Percentiles rank a stretch among this genome's conserved stretches.
Conservation (phyloP, 2,329 filamentous ascomycete species). For the Apiospora malaysiana region DNA sequence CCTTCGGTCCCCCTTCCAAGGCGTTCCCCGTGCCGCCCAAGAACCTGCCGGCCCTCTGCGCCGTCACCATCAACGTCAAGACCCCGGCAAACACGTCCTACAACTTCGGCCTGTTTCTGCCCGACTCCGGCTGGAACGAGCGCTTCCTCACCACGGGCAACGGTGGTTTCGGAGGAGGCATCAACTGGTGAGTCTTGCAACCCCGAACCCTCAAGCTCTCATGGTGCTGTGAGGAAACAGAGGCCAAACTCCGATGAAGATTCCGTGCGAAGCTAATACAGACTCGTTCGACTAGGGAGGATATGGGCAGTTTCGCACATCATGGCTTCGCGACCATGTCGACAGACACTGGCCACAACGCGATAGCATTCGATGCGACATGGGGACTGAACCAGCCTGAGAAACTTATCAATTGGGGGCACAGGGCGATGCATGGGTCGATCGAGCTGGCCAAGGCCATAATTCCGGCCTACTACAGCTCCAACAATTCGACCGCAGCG, state of each 20-base stretch:
- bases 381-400: constrained; percentile 49
- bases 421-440: constrained; percentile 54
- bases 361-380: constrained; percentile 34
- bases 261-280: constrained; percentile 13
- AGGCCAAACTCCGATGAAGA: background rate
- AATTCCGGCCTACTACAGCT: constrained; percentile 54
- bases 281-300: constrained; percentile 33
- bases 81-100: constrained; percentile 37
- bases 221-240: background rate
- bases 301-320: constrained; percentile 47
- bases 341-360: constrained; percentile 51
- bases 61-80: constrained; percentile 39
- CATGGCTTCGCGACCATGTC: constrained; percentile 51
- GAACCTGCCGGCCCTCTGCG: constrained; percentile 36
- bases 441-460: constrained; percentile 53
- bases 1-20: constrained; percentile 35
- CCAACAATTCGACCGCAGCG: constrained; percentile 26
- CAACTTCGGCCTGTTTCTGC: constrained; percentile 40
- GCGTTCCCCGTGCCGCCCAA: constrained; percentile 35
- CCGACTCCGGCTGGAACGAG: constrained; percentile 38
- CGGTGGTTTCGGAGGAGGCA: constrained; percentile 38
- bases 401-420: constrained; percentile 46
- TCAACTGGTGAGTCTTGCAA: constrained; percentile 36
- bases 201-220: background rate
- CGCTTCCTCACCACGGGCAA: constrained; percentile 38